A percentile compares a stretch with the other conserved stretches of the same genome.
Conservation (phyloP, 148 eudicot species). For the Simmondsia chinensis region DNA sequence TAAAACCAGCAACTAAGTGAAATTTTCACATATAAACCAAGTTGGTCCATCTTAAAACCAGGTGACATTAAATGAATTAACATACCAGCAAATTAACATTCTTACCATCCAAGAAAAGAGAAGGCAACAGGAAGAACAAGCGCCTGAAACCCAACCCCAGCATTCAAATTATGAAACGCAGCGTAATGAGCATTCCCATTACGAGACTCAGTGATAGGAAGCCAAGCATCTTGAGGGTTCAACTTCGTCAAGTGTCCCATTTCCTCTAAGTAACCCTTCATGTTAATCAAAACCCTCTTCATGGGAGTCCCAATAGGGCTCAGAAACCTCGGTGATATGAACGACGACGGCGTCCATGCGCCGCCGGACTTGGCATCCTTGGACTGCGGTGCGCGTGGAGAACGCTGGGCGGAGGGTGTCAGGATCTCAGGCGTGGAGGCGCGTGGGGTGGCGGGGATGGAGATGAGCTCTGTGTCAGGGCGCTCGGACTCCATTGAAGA, state of each 20-base stretch:
- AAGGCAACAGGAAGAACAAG: constrained; percentile 89
- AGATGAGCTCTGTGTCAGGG: constrained; percentile 76
- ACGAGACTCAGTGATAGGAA: constrained; percentile 89
- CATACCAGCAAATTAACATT: too few species aligned
- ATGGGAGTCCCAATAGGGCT: constrained; percentile 98
- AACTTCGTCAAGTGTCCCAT: constrained; percentile 90
- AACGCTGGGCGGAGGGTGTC: constrained; percentile 66
- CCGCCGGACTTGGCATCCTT: constrained; percentile 4
- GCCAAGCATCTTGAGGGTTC: constrained; percentile 98
- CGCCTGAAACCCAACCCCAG: constrained; percentile 94
- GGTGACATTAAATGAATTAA: too few species aligned
- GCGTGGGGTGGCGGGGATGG: constrained; percentile 87
- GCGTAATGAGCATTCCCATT: constrained; percentile 97
- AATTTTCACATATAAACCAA: too few species aligned
- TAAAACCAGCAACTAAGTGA: too few species aligned
- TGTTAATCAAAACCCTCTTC: constrained; percentile 79
- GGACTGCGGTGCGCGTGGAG: too few species aligned
- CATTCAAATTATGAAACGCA: constrained; percentile 89
- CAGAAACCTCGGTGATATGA: constrained; percentile 77
- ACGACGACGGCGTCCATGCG: constrained; percentile 84
- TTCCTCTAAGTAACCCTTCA: constrained; percentile 91
- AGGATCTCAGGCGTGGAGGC: constrained; percentile 83
- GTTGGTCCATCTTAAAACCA: too few species aligned
- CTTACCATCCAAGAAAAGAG: constrained; percentile 91
- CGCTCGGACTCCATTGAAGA: constrained; percentile 57